Conservation (phyloP, 768 basidiomycete species). For the Russula sp. region DNA sequence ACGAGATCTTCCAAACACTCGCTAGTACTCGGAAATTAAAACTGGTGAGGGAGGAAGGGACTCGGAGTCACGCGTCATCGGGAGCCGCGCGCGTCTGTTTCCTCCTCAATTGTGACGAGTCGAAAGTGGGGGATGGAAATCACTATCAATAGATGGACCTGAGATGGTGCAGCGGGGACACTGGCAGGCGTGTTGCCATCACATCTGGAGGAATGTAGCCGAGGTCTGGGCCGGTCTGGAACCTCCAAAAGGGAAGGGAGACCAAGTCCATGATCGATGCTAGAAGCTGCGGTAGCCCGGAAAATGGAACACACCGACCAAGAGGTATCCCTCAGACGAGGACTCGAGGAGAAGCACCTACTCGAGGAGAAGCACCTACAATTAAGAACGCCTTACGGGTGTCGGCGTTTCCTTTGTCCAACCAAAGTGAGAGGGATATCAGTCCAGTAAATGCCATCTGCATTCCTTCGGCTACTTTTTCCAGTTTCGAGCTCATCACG, state of each 20-base stretch:
- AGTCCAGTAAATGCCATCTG: background rate
- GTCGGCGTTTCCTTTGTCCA: background rate
- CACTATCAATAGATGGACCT: background rate
- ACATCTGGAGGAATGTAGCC: background rate
- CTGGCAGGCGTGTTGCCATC: background rate
- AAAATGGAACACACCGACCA: constrained; percentile 1
- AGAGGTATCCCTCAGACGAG: background rate
- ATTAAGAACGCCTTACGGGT: background rate
- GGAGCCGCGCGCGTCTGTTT: background rate
- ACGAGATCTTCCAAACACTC: background rate
- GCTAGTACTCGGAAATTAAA: constrained; percentile 6
- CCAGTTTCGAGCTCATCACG: background rate
- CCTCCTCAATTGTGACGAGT: background rate
- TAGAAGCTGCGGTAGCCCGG: background rate
- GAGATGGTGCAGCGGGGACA: background rate
- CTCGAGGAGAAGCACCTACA: background rate
- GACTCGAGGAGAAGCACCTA: no score
- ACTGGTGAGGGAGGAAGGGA: background rate
- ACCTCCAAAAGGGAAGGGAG: constrained; percentile 12
- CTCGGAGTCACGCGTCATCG: no score
- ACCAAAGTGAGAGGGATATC: constrained; percentile 2
- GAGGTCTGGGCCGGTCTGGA: no score
- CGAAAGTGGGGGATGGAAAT: background rate
- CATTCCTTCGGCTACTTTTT: background rate
- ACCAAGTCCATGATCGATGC: background rate